These are phyloP conservation scores for Chaetothyriales sp. DNA, from an alignment of 2,329 filamentous ascomycete species.

Conservation along the genomic window DNA sequence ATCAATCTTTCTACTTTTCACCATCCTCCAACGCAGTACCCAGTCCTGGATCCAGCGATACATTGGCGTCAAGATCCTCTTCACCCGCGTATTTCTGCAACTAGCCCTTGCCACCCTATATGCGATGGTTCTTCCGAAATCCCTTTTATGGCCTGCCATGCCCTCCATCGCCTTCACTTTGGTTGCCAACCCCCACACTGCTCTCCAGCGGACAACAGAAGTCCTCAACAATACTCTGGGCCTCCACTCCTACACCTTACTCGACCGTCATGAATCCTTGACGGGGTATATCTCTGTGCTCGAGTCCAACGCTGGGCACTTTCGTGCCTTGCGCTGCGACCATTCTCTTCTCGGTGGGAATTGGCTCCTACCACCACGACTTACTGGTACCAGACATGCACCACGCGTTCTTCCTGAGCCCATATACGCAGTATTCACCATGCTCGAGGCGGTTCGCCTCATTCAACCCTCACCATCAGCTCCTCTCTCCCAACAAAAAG, in stretches of 20 bases:
- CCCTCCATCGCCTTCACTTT: constrained; percentile 54
- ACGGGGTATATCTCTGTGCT: constrained; percentile 90
- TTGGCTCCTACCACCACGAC: constrained; percentile 49
- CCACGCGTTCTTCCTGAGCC: constrained; percentile 56
- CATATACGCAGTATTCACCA: constrained; percentile 90
- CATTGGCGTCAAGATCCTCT: constrained; percentile 49
- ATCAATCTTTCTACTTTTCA: constrained; percentile 53
- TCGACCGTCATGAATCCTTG: constrained; percentile 71
- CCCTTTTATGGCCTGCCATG: constrained; percentile 50
- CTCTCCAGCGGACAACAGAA: constrained; percentile 45
- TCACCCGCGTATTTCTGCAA: constrained; percentile 61
- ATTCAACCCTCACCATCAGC: constrained; percentile 39
- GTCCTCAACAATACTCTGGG: constrained; percentile 54
- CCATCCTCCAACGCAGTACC: constrained; percentile 30
- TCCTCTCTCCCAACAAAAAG: constrained; percentile 33
- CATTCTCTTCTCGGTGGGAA: constrained; percentile 89
- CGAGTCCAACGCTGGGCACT: constrained; percentile 57
- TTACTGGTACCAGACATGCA: constrained; percentile 27
- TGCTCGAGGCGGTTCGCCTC: constrained; percentile 81
- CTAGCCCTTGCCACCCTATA: constrained; percentile 53
- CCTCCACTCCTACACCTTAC: constrained; percentile 54
- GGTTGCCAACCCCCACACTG: constrained; percentile 60
- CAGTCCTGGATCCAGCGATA: constrained; percentile 31
- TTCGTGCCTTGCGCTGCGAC: constrained; percentile 77
- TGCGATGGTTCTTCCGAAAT: constrained; percentile 54